Conservation (phyloP, 768 basidiomycete genomes). For the Paxillus ammoniavirescens region DNA sequence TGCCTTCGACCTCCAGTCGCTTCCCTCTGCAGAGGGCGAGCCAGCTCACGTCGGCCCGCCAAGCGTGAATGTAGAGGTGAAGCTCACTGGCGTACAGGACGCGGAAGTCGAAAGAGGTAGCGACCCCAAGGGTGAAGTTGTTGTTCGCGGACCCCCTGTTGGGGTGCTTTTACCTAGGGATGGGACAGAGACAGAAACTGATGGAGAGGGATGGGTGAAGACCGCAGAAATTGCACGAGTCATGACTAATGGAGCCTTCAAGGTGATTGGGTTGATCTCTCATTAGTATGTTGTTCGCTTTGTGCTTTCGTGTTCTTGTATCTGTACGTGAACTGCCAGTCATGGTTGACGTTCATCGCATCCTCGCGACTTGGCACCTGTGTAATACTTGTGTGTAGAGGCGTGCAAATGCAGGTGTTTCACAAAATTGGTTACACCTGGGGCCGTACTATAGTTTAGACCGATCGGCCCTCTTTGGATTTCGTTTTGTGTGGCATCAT, state of each 20-base stretch:
- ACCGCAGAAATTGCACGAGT: constrained; percentile 47
- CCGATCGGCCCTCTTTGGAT: too few relatives aligned
- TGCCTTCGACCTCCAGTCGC: constrained; percentile 80
- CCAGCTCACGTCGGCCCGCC: constrained; percentile 71
- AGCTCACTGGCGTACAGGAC: constrained; percentile 71
- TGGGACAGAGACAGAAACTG: constrained; percentile 37
- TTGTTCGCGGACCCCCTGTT: constrained; percentile 73
- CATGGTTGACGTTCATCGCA: neutral
- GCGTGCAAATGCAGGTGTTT: too few relatives aligned
- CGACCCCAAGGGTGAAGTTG: constrained; percentile 62
- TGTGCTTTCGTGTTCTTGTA: neutral
- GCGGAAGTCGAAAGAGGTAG: constrained; percentile 58
- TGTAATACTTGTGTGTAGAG: too few relatives aligned
- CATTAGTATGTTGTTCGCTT: constrained; percentile 1
- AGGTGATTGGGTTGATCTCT: constrained; percentile 19
- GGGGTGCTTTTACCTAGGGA: constrained; percentile 42
- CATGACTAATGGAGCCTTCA: constrained; percentile 69
- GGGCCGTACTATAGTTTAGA: too few relatives aligned
- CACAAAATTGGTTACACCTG: too few relatives aligned
- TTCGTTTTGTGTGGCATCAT: too few relatives aligned
- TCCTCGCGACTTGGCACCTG: neutral
- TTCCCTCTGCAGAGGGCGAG: constrained; percentile 40
- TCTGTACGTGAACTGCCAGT: neutral
- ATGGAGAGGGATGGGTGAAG: constrained; percentile 42
- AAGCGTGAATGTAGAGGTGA: constrained; percentile 79